Percentiles rank a stretch among this genome's conserved stretches.
These are phyloP conservation scores for Bryum argenteum DNA, from an alignment of 225 moss, liverwort and hornwort species.

Conservation along the genomic window DNA sequence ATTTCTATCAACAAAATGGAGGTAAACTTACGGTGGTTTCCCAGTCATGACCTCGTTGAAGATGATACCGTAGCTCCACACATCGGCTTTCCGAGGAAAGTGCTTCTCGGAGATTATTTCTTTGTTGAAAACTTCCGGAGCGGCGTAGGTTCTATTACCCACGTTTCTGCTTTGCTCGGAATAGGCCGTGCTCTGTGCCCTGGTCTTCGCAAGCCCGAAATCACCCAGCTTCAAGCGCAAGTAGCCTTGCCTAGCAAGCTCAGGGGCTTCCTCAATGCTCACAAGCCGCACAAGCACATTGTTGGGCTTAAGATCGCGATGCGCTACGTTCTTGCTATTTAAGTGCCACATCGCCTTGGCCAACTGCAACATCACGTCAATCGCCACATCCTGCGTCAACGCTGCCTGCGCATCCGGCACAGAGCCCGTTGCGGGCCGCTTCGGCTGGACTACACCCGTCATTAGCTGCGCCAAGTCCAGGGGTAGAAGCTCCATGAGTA, in stretches of 20 bases:
- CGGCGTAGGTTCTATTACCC: conserved; percentile 26
- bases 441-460: accelerated
- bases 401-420: background rate
- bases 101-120: background rate
- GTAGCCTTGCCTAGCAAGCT: conserved; percentile 33
- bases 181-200: conserved; percentile 1
- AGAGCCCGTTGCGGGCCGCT: background rate
- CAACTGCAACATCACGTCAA: conserved; percentile 46
- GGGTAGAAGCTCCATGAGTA: conserved; percentile 38
- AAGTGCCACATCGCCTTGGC: conserved; percentile 46
- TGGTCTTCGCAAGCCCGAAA: conserved; percentile 34
- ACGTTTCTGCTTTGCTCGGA: background rate
- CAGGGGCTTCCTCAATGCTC: conserved; percentile 10
- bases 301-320: conserved; percentile 36
- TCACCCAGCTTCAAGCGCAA: conserved; percentile 41
- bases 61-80: conserved; percentile 48
- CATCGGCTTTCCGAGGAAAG: conserved; percentile 23
- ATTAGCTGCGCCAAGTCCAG: conserved; percentile 22
- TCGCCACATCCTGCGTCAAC: conserved; percentile 21
- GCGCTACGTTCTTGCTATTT: conserved; percentile 32
- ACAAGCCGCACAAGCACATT: conserved; percentile 27
- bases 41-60: conserved; percentile 32
- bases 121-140: conserved; percentile 28
- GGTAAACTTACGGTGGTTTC: background rate
- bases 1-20: too few species aligned